Evolutionary conservation across 2,329 filamentous ascomycete species (phyloP), one percentile per base, ranked within the genome.

Genomic region (Pseudopyrenochaeta lycopersici): DNA sequence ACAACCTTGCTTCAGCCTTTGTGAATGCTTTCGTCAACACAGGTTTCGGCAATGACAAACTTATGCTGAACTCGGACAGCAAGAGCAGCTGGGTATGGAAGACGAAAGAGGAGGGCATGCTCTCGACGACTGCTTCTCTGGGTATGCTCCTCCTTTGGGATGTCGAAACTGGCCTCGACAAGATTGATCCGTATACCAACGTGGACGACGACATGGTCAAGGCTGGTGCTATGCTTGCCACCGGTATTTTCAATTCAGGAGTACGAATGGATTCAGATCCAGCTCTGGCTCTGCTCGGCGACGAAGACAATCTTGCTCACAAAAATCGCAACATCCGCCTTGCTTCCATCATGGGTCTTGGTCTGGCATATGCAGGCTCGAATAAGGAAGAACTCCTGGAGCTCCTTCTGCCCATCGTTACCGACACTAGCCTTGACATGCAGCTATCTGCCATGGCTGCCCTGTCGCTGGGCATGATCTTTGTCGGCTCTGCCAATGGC

Each of bases 41-140:
- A 47, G 95, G 95, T 29, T 99, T 92, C 67, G 91, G 92, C 38
- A 90, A 93, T 52, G 95, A 99, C 77, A 98, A 97, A 83, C 90
- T 99, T 86, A 97, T 99, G 94, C 82, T 98, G 52, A 89, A 92
- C 36, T 90, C 95, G 17, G 89, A 91, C 30, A 78, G 75, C 54
- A 96, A 96, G 80, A 88, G 90, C 67, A 91, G 90, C 60, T 99
- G 95, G 94, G 91, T 99, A 4, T 99, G 92, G 92, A 99, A 98
- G 82, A 98, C 96, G 17, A 99, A 99, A 79, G 92, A 96, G 36
- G 93, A 97, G 70, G 95, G 95, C 60, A 97, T 97, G 92, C 85
- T 97, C 78, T 98, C 95, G 1, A 97, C 94, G 0, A 90, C 96
- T 33, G 96, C 96, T 4, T 98, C 95, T 0, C 80, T 97, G 64